Base-by-base conservation (phyloP, 805 yeast genomes). In the Saturnispora mendoncae region DNA sequence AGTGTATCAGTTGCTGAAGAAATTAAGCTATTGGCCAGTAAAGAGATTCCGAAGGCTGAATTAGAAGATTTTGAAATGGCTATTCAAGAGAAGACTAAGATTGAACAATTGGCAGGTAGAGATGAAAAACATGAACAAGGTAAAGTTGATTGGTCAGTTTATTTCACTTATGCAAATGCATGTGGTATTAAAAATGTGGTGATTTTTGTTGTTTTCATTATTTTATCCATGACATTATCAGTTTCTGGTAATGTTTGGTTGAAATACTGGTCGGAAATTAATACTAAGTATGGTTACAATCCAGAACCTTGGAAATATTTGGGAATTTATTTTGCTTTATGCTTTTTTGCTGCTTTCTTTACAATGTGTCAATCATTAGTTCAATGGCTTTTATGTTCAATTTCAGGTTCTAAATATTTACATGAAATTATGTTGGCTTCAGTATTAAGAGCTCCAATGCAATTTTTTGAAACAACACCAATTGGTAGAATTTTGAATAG, bases 191-290 rank as follows among this genome's bases (percentile, higher is more conserved):
- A 55, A 38, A 76, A 74, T 46, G 94, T 87, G 14, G 20, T 67
- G 0, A 51, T 81, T 2, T 80, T 79, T 56, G 50, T 86, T 38
- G 39, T 56, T 0, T 68, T 76, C 48, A 69, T 83, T 46, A 54
- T 81, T n/a, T 36, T 71, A 4, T 70, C 84, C 0, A 81, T 76
- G 72, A 56, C 70, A 9, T 54, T 78, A 38, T 71, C 78, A 43
- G 90, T 85, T 38, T 64, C 65, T 34, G 78, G 87, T 28, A 87
- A 80, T 57, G 74, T 90, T 41, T 92, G 99, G 99, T 74, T 92
- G 54, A 92, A 92, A 60, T 85, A 85, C 60, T 92, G 98, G 98
- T 84, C 97, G 10, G 99, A 92, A 58, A 75, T 82, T 18, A 92
- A 90, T 56, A 71, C 88, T 3, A 64, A 60, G 33, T 57, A 63